Base-by-base conservation (phyloP, 202 grass and related monocot species). In the Elaeis oleifera region DNA sequence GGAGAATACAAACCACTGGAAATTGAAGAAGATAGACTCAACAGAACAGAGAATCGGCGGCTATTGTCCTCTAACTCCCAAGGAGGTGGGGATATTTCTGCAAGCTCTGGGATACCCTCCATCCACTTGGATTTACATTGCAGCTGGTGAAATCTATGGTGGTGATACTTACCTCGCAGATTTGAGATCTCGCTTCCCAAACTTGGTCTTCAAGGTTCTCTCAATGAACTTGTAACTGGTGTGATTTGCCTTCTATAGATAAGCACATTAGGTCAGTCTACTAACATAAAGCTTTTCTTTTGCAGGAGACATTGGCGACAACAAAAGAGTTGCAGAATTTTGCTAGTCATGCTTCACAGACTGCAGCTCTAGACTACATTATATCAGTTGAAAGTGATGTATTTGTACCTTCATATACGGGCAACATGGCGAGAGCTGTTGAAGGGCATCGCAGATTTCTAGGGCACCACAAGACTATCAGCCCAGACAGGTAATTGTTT, bases 391-490 rank as follows among this genome's bases (percentile, higher is more conserved):
- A 89, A 90, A 97, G 92, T 52, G 84, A 91, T 52, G 92, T 91
- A 50, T 92, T 92, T 79, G 66, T 92, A 64, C 88, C 88, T 64
- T 83, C 92, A 56, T 79, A 97, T 63, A 73, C 74, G 54, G 92
- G 92, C 56, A 97, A 92, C 63, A 97, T 97, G 92, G 92, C 88
- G 70, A 97, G 78, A 83, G 87, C 88, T 75, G 92, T 91, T 67
- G 88, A 97, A 73, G 92, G 92, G 36, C 84, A 97, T 79, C 76
- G 92, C 52, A 70, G 88, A 79, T 86, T 97, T 91, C 54, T 97
- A 17, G 79, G 84, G 56, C 92, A 91, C 79, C 77, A 79, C 25
- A 91, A 81, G 54, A 97, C 87, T 65, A 69, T 97, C 50, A 79
- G 66, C 76, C 92, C 88, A 32, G 88, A 97, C 57, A 88, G 92